These are phyloP conservation scores for Cicer cuneatum DNA, from an alignment of 306 rosid species.

Conservation along the genomic window DNA sequence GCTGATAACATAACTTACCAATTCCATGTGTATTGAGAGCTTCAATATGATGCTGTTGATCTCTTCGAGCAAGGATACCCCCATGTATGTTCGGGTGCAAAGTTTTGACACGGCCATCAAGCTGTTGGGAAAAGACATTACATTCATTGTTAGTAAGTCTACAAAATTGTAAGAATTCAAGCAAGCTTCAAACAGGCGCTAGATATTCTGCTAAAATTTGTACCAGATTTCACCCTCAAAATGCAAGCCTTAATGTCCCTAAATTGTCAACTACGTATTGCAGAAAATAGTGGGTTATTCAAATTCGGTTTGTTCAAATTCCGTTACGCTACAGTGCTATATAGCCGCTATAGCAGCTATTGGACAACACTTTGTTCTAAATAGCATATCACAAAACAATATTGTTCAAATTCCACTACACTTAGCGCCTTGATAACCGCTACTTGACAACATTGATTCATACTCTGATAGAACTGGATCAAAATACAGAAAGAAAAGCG, in stretches of 20 bases:
- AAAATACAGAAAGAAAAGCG: neutral
- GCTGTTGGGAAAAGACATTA: conserved; percentile 57
- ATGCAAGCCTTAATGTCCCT: conserved; percentile 1
- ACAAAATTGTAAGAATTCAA: neutral
- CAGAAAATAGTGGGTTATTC: no score
- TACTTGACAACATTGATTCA: neutral
- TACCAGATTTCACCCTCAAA: neutral
- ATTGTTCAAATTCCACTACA: no score
- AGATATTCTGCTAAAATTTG: neutral
- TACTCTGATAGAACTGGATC: neutral
- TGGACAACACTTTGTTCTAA: no score
- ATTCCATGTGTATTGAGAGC: conserved; percentile 82
- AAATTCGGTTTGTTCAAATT: no score
- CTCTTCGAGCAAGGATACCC: conserved; percentile 96
- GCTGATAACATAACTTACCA: conserved; percentile 58
- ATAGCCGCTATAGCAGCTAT: no score
- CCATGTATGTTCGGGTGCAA: conserved; percentile 92
- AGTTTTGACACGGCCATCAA: conserved; percentile 96
- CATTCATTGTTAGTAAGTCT: conserved; percentile 30
- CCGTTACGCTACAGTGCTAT: no score
- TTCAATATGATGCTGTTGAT: conserved; percentile 84
- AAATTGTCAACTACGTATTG: neutral
- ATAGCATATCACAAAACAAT: no score
- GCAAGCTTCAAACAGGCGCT: neutral
- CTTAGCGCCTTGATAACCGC: neutral